Conservation (phyloP, 2,329 filamentous ascomycete species). For the Dothideomycetes sp. region DNA sequence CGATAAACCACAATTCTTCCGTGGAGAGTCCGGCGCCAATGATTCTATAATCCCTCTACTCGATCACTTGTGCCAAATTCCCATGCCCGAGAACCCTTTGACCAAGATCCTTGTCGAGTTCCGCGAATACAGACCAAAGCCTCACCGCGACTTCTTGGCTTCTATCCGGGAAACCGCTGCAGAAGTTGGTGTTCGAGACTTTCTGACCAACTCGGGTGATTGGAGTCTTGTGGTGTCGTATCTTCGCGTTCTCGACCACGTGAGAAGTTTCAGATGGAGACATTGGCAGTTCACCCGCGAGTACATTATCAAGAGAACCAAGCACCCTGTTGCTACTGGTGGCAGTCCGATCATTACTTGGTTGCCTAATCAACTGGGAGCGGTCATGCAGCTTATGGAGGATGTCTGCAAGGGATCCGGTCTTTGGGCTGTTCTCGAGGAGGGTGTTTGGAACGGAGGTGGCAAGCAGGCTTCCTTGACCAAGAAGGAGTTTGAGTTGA, state of each 20-base stretch:
- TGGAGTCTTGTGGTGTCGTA: constrained; percentile 25
- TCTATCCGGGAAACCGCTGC: constrained; percentile 52
- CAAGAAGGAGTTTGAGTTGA: constrained; percentile 13
- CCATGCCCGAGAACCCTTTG: constrained; percentile 81
- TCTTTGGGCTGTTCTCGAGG: constrained; percentile 40
- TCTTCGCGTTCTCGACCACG: constrained; percentile 54
- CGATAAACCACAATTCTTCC: constrained; percentile 59
- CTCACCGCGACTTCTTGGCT: constrained; percentile 76
- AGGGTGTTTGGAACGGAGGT: constrained; percentile 13
- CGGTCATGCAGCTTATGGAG: constrained; percentile 63
- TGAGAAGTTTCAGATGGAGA: constrained; percentile 72
- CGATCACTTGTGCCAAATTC: constrained; percentile 76
- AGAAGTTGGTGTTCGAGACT: constrained; percentile 48
- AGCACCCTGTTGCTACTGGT: constrained; percentile 68
- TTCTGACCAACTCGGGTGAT: constrained; percentile 30
- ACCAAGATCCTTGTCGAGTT: constrained; percentile 86
- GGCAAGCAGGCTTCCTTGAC: constrained; percentile 12
- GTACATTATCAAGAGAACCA: constrained; percentile 72
- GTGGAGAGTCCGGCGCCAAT: constrained; percentile 87
- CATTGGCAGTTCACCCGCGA: constrained; percentile 81
- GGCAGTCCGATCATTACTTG: constrained; percentile 77
- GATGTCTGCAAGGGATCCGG: constrained; percentile 44
- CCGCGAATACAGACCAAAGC: constrained; percentile 76
- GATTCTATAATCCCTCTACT: constrained; percentile 84
- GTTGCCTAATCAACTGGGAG: constrained; percentile 71